phyloP scores from a whole-genome alignment of 495 filamentous ascomycete genomes.

The Lichina pygmaea region DNA sequence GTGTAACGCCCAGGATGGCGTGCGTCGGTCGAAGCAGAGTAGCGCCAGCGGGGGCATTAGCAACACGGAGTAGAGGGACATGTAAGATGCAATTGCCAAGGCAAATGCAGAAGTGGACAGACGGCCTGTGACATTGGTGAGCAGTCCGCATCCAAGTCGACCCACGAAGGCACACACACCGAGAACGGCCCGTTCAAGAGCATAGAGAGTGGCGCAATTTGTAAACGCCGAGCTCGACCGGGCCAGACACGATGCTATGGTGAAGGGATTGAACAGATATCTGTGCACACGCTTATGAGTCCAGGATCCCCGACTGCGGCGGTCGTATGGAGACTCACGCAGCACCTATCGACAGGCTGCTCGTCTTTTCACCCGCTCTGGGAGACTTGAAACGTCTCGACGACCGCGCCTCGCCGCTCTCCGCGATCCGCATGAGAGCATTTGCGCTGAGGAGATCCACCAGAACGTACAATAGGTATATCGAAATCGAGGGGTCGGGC shows the following conservation, averaged over 20 bases:
- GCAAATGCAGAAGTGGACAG: conserved; percentile 12
- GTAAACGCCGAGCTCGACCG: conserved; percentile 80
- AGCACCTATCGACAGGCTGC: conserved; percentile 48
- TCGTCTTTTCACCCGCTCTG: conserved; percentile 53
- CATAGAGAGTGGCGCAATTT: conserved; percentile 62
- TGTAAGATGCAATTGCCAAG: conserved; percentile 62
- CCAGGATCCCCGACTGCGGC: background rate
- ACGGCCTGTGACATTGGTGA: background rate
- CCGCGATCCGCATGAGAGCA: conserved; percentile 59
- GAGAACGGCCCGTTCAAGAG: conserved; percentile 53
- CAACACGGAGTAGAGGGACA: conserved; percentile 74
- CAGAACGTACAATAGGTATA: conserved; percentile 51
- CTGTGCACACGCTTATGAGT: conserved; percentile 13
- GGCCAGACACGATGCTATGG: conserved; percentile 76
- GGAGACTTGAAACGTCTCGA: conserved; percentile 51
- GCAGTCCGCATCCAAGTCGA: background rate
- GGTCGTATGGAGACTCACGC: conserved; percentile 21
- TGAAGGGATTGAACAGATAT: conserved; percentile 88
- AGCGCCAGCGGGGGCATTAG: conserved; percentile 61
- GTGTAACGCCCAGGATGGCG: background rate
- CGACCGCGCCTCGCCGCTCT: conserved; percentile 47
- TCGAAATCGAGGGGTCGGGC: conserved; percentile 34
- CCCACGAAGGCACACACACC: background rate
- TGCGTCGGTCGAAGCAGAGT: conserved; percentile 48
- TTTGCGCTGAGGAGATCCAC: conserved; percentile 64